Conservation (phyloP, 768 basidiomycete species). For the Termitomyces sp. region DNA sequence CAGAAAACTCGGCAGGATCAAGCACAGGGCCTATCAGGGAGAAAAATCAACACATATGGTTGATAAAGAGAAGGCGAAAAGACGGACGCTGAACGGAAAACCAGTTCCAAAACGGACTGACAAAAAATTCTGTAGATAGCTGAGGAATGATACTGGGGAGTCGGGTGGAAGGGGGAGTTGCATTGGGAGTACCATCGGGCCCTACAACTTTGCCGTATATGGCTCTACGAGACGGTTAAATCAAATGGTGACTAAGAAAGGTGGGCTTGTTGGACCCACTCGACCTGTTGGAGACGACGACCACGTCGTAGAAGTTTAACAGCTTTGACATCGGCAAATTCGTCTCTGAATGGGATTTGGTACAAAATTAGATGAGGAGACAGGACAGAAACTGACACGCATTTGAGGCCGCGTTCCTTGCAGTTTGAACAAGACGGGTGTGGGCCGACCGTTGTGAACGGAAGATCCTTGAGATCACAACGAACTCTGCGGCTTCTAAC, state of each 20-base stretch:
- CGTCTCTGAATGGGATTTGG: conserved; percentile 53
- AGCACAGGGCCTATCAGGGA: conserved; percentile 68
- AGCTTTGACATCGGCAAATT: conserved; percentile 87
- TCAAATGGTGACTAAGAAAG: conserved; percentile 4
- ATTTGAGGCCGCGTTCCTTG: conserved; percentile 82
- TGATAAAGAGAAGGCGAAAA: not conserved
- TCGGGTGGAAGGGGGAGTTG: conserved; percentile 29
- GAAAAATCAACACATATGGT: not conserved
- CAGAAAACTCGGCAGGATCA: conserved; percentile 72
- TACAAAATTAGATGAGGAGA: not conserved
- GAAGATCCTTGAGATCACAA: conserved; percentile 87
- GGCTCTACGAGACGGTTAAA: conserved; percentile 39
- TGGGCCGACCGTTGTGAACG: conserved; percentile 39
- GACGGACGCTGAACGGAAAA: conserved; percentile 76
- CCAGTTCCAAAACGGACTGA: conserved; percentile 78
- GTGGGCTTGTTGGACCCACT: conserved; percentile 41
- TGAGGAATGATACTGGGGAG: conserved; percentile 59
- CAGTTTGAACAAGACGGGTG: conserved; percentile 80
- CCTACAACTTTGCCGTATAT: conserved; percentile 69
- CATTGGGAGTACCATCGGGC: conserved; percentile 30
- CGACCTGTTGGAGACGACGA: conserved; percentile 76
- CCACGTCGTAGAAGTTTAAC: conserved; percentile 81
- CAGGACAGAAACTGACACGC: conserved; percentile 65
- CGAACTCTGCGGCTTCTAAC: conserved; percentile 55
- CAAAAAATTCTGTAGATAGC: conserved; percentile 74